Base-by-base conservation (phyloP, 2,329 filamentous ascomycete genomes). In the Diaporthe sp. region DNA sequence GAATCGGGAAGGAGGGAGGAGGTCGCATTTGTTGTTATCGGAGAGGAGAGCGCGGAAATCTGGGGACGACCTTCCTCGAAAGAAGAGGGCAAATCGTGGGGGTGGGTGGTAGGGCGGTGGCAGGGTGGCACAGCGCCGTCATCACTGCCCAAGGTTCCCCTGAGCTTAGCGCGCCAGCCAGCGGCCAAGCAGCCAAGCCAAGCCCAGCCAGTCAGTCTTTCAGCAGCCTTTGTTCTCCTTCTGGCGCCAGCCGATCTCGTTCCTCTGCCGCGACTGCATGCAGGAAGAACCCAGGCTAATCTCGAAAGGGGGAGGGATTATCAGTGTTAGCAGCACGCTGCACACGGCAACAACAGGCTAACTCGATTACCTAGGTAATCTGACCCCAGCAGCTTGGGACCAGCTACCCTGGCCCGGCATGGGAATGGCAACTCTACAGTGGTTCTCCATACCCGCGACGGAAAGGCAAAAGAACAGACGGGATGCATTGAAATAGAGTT, bases 131-230 rank as follows among this genome's bases (percentile, higher is more conserved):
- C 31, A 63, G 42, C 42, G 25, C 53, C 31, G 37, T 44, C 51
- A 58, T 70, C 44, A 58, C 60, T 60, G 47, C 37, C 58, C 61
- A 60, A 67, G 63, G 73, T 65, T 67, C 76, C 76, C 76, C 76
- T 77, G 76, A 77, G 58, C 70, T 67, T 75, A 77, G 76, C 73
- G 73, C 42, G 63, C 63, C 73, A 71, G 47, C 61, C 61, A 53
- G 60, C 39, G 25, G 42, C 60, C 60, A 65, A 65, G 47, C 31
- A 22, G 63, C 63, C 63, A 37, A 25, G 61, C 61, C 42, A 47
- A 65, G 61, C 61, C 42, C 15, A 34, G 61, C 42, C 61, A 65
- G 61, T 67, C 63, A 65, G 61, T 67, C 63, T 67, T 49, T 67
- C 63, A 70, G 65, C 65, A 22, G 44, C 31, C 63, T 58, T 63